phyloP scores from a whole-genome alignment of 441 rosid species.

The Adansonia madagascariensis region DNA sequence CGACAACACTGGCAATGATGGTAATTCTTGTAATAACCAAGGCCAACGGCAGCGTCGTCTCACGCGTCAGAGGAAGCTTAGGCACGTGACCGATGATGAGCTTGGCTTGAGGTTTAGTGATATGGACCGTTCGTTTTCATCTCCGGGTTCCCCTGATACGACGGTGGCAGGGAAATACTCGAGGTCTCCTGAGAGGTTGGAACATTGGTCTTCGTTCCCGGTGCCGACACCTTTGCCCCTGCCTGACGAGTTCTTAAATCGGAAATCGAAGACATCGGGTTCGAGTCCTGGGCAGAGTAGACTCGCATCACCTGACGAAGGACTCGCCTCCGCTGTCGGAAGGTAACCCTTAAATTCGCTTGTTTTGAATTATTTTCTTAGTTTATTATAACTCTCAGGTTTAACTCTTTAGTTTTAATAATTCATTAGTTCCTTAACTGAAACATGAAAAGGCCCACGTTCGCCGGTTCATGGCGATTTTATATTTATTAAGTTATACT shows the following conservation, averaged over 20 bases:
- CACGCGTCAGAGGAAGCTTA: slow-evolving; percentile 54
- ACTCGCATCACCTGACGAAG: slow-evolving; percentile 37
- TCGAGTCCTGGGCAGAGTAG: slow-evolving; percentile 24
- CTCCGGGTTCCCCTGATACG: slow-evolving; percentile 39
- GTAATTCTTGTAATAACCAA: slow-evolving; percentile 17
- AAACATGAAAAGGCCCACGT: neutral
- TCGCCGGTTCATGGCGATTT: neutral
- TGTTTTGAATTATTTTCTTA: neutral
- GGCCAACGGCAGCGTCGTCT: slow-evolving; percentile 38
- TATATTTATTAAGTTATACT: neutral
- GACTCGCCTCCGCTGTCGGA: slow-evolving; percentile 16
- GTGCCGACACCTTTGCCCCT: slow-evolving; percentile 66
- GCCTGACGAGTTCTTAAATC: slow-evolving; percentile 37
- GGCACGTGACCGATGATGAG: slow-evolving; percentile 46
- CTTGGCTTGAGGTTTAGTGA: slow-evolving; percentile 37
- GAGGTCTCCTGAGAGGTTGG: slow-evolving; percentile 29
- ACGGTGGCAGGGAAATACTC: slow-evolving; percentile 22
- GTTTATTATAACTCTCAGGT: neutral
- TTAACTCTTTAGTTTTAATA: neutral
- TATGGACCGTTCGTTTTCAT: slow-evolving; percentile 26
- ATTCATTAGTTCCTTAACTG: neutral
- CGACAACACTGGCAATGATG: slow-evolving; percentile 18
- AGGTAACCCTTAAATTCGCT: slow-evolving; percentile 32
- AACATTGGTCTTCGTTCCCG: slow-evolving; percentile 39
- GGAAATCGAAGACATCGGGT: slow-evolving; percentile 28